Evolutionary conservation across 805 yeast genomes (phyloP).

Genomic region (Candida namnaoensis): DNA sequence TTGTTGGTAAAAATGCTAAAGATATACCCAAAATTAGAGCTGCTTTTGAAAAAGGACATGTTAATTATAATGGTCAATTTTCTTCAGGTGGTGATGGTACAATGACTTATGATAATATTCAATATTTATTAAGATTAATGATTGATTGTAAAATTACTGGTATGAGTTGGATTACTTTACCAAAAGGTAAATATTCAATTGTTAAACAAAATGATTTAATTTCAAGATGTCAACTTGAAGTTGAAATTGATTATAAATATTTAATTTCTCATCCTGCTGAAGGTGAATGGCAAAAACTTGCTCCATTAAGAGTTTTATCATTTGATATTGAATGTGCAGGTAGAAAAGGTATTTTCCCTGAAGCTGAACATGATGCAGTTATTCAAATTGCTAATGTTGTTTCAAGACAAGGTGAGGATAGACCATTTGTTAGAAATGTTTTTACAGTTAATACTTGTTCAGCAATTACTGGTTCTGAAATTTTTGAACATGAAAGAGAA

Average conservation of each 20-base stretch:
- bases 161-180: slow-evolving; percentile 95
- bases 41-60: slow-evolving; percentile 78
- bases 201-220: slow-evolving; percentile 32
- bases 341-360: slow-evolving; percentile 93
- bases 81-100: slow-evolving; percentile 39
- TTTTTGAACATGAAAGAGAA: slow-evolving; percentile 67
- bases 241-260: slow-evolving; percentile 57
- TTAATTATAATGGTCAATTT: slow-evolving; percentile 57
- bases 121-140: slow-evolving; percentile 80
- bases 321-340: slow-evolving; percentile 99
- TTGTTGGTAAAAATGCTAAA: slow-evolving; percentile 58
- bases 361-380: slow-evolving; percentile 86
- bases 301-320: slow-evolving; percentile 87
- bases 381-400: slow-evolving; percentile 97
- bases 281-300: slow-evolving; percentile 88
- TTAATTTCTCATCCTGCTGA: slow-evolving; percentile 79
- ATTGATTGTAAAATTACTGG: slow-evolving; percentile 89
- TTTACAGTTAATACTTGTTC: slow-evolving; percentile 90
- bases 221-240: slow-evolving; percentile 84
- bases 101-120: slow-evolving; percentile 84
- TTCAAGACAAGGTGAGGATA: slow-evolving; percentile 68
- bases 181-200: slow-evolving; percentile 56
- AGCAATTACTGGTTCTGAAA: slow-evolving; percentile 89
- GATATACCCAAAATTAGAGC: slow-evolving; percentile 62
- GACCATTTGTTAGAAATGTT: slow-evolving; percentile 90